Base-by-base conservation (phyloP, 1,139 yeast genomes). In the Diutina siamensis region DNA sequence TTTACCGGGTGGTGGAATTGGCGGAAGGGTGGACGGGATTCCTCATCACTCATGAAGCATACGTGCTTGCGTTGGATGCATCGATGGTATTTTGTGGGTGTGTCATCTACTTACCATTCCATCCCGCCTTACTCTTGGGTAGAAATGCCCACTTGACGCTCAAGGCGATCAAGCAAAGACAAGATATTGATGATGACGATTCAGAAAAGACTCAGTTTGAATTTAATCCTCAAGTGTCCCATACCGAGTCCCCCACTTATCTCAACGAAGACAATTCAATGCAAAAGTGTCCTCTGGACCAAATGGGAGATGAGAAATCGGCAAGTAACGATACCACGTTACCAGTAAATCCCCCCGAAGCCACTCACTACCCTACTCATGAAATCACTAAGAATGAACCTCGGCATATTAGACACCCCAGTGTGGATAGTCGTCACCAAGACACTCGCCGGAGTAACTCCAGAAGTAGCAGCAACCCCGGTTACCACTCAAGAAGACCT, bases 1-100 rank as follows among this genome's bases (percentile, higher is more conserved):
- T 62, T 4, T 64, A 65, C 51, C 55, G 70, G 44, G 60, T 64
- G 17, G 56, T 57, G 28, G 70, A 65, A 49, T 52, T 64, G 42
- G 48, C 57, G 2, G 58, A 62, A 48, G 69, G 70, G 15, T 64
- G 68, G 68, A 48, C 54, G 15, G 70, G 69, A 1, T 58, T 55
- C 52, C 56, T 64, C 50, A 64, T 64, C 38, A 60, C 64, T 2
- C 65, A 60, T 47, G 68, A 65, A 46, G 53, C 51, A 19, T 64
- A 48, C 45, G 52, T 64, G 21, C 51, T 62, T 53, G 51, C 57
- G 2, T 52, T 64, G 40, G 70, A 65, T 47, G 68, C 61, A 1
- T 40, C 57, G 28, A 50, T 55, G 53, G 52, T 56, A 10, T 54
- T 57, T 44, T 47, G 61, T 18, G 49, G 64, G 13, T 51, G 59